Base-by-base conservation (phyloP, 2,329 filamentous ascomycete species). In the Xylariaceae sp. region DNA sequence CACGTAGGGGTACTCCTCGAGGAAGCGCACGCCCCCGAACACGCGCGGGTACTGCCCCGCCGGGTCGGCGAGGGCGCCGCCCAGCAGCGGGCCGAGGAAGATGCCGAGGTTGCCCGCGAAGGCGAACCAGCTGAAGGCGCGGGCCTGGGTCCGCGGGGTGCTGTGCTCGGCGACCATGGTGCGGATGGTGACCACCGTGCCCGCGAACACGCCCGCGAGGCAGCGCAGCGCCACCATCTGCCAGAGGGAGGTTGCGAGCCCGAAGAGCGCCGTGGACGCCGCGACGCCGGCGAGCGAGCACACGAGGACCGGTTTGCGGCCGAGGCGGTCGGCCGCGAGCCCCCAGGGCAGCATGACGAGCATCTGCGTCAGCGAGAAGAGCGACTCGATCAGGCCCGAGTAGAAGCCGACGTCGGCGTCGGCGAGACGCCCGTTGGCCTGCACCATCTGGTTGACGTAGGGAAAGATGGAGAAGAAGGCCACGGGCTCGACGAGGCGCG, bases 401-500 rank as follows among this genome's bases (percentile, higher is more conserved):
- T 87, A 90, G 61, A 89, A 90, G 2, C 85, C 85, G 3, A 87
- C 76, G 53, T 87, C 79, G n/a, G 70, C 60, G 28, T 74, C 63
- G 2, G 67, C 55, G 2, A 90, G 58, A 9, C 65, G 50, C 8
- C 82, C 83, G 38, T 78, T 80, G 36, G 72, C 65, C 55, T 74
- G 64, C 23, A 85, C 77, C 84, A 90, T 90, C 51, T 80, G 66
- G 49, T 79, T 85, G 57, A 92, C 73, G 59, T 83, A 90, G 1
- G 84, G 82, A 48, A 90, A 83, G 54, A 90, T 86, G 53, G 70
- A 77, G 63, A 89, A 90, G 63, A 86, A 90, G n/a, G 83, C 81
- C 25, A 89, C 70, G 1, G 85, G 83, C 50, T 90, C 85, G 28
- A 85, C 65, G 17, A 84, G 52, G 5, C 83, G 75, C 2, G 79